Conservation (phyloP, 2,329 filamentous ascomycete genomes). For the Gnomoniopsis smithogilvyi region DNA sequence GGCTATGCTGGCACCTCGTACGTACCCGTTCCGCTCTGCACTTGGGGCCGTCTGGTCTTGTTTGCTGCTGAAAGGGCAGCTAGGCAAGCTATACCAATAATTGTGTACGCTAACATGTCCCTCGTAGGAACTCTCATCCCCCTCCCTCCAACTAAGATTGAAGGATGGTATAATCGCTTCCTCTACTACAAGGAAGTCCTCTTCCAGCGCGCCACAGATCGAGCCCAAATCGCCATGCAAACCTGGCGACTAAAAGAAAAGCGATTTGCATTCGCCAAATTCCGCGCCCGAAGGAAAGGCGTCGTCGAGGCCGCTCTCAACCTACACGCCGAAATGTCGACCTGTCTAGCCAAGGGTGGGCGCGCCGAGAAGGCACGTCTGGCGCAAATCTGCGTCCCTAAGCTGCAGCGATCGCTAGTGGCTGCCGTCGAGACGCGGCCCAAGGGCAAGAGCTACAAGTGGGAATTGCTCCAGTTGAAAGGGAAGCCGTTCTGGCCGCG, state of each 20-base stretch:
- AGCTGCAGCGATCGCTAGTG: constrained; percentile 49
- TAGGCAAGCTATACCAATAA: not conserved
- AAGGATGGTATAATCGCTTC: constrained; percentile 25
- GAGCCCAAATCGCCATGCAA: constrained; percentile 37
- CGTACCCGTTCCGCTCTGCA: not conserved
- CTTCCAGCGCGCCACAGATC: constrained; percentile 33
- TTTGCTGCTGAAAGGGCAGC: not conserved
- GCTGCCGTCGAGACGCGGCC: constrained; percentile 51
- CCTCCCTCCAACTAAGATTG: constrained; percentile 35
- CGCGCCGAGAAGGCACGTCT: constrained; percentile 44
- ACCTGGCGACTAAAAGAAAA: constrained; percentile 31
- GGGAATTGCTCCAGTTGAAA: constrained; percentile 54
- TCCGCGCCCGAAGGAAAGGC: constrained; percentile 30
- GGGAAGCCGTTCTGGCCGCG: constrained; percentile 38
- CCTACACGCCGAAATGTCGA: constrained; percentile 60
- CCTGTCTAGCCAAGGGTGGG: constrained; percentile 53
- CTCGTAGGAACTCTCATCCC: constrained; percentile 45
- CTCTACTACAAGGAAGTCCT: constrained; percentile 36
- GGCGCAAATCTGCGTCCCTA: constrained; percentile 49
- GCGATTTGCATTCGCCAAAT: constrained; percentile 31
- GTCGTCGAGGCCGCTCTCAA: constrained; percentile 52
- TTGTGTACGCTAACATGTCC: not conserved
- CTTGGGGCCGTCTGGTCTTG: not conserved
- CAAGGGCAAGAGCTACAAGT: constrained; percentile 40
- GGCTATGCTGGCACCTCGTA: constrained; percentile 11